Percentiles rank a stretch among this genome's conserved stretches.
Evolutionary conservation across 345 rosid species (phyloP).

Genomic region (Salix arbutifolia): DNA sequence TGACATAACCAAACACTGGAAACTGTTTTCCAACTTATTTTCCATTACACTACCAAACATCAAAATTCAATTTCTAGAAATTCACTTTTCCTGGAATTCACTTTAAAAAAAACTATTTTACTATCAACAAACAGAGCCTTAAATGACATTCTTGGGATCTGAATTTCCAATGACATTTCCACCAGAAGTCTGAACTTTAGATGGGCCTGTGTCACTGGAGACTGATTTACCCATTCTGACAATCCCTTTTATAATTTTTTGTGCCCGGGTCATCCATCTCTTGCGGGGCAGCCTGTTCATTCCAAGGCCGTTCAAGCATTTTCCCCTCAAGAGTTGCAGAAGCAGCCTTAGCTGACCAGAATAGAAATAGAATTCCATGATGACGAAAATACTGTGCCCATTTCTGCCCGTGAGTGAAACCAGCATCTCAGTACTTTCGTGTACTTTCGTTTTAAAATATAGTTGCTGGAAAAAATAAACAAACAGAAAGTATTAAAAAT

Average conservation of each 20-base stretch:
- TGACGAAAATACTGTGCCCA: neutral
- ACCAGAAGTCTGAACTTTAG: constrained; percentile 17
- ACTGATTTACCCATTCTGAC: constrained; percentile 50
- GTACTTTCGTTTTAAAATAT: too few relatives aligned
- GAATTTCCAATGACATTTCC: constrained; percentile 18
- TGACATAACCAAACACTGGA: too few relatives aligned
- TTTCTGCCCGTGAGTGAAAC: constrained; percentile 38
- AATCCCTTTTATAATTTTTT: constrained; percentile 66
- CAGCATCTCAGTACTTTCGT: constrained; percentile 8
- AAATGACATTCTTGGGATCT: constrained; percentile 38
- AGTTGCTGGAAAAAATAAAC: too few relatives aligned
- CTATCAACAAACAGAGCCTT: too few relatives aligned
- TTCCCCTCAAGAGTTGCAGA: constrained; percentile 72
- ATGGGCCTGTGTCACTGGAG: constrained; percentile 24
- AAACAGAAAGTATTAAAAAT: neutral
- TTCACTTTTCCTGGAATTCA: too few relatives aligned
- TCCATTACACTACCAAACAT: too few relatives aligned
- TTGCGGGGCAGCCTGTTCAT: constrained; percentile 22
- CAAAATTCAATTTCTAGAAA: too few relatives aligned
- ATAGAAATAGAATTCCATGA: constrained; percentile 55
- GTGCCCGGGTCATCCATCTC: constrained; percentile 45
- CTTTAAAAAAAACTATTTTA: too few relatives aligned
- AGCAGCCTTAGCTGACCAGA: constrained; percentile 98
- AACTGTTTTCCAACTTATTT: too few relatives aligned
- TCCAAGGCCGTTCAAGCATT: constrained; percentile 38